Percentiles rank a stretch among this genome's conserved stretches.
phyloP scores from a whole-genome alignment of 1,284 basidiomycete species.

The Malassezia nana region DNA sequence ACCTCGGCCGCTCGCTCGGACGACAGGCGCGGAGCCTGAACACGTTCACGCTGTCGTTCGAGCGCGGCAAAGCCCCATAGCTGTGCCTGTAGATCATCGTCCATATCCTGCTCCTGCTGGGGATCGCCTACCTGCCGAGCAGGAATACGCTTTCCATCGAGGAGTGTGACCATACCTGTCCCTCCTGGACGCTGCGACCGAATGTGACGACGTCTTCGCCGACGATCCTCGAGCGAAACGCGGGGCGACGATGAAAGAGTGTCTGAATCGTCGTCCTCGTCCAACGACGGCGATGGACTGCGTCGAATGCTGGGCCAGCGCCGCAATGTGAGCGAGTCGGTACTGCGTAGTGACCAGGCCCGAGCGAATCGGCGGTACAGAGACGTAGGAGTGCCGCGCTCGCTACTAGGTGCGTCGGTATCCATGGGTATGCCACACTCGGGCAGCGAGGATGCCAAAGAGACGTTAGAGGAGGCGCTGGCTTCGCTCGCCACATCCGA shows the following conservation, averaged over 20 bases:
- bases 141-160: constrained; percentile 41
- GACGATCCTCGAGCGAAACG: constrained; percentile 21
- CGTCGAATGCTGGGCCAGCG: neutral
- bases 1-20: constrained; percentile 32
- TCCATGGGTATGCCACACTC: no score
- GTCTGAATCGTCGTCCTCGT: neutral
- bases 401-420: no score
- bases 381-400: no score
- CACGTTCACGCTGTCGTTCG: constrained; percentile 22
- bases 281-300: neutral
- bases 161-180: constrained; percentile 45
- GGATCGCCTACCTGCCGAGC: constrained; percentile 38
- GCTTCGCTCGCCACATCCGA: neutral
- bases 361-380: no score
- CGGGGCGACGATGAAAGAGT: neutral
- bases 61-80: constrained; percentile 45
- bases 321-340: neutral
- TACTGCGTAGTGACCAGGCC: neutral
- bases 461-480: neutral
- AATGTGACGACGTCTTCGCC: constrained; percentile 33
- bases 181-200: constrained; percentile 39
- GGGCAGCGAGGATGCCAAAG: no score
- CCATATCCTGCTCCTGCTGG: constrained; percentile 14
- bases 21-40: constrained; percentile 3
- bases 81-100: constrained; percentile 25